Conservation (phyloP, 805 yeast genomes). For the Scheffersomyces coipomensis region DNA sequence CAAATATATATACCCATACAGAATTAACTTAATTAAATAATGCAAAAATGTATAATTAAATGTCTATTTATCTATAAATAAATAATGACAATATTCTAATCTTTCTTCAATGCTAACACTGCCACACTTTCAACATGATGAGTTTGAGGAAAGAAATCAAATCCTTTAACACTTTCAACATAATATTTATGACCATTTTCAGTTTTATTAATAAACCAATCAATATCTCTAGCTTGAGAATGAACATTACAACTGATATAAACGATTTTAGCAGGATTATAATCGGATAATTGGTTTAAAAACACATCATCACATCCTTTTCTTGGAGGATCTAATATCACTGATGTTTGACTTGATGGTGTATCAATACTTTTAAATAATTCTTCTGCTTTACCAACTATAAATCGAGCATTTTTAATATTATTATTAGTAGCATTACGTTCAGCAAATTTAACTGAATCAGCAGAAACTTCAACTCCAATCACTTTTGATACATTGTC, state of each 20-base stretch:
- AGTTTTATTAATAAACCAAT: slow-evolving; percentile 72
- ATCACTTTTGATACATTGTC: slow-evolving; percentile 76
- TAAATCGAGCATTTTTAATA: slow-evolving; percentile 75
- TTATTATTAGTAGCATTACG: slow-evolving; percentile 75
- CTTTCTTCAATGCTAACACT: slow-evolving; percentile 42
- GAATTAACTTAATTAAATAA: no score
- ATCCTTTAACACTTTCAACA: slow-evolving; percentile 85
- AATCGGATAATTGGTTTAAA: slow-evolving; percentile 78
- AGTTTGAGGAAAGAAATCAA: slow-evolving; percentile 95
- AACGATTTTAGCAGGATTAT: slow-evolving; percentile 83
- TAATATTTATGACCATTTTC: slow-evolving; percentile 60
- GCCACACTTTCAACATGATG: slow-evolving; percentile 91
- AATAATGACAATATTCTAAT: background rate
- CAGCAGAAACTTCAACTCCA: slow-evolving; percentile 93
- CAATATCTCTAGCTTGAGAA: slow-evolving; percentile 93
- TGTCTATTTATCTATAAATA: background rate
- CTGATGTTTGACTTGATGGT: slow-evolving; percentile 76
- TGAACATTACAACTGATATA: slow-evolving; percentile 97
- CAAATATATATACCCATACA: no score
- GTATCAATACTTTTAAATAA: slow-evolving; percentile 78
- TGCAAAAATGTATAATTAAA: background rate
- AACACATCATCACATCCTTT: slow-evolving; percentile 93
- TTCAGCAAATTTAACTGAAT: slow-evolving; percentile 84
- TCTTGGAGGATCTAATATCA: slow-evolving; percentile 94
- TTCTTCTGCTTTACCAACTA: slow-evolving; percentile 90